Percentiles rank a stretch among this genome's conserved stretches.
Conservation (phyloP, 2,329 filamentous ascomycete genomes). For the Cladophialophora immunda region DNA sequence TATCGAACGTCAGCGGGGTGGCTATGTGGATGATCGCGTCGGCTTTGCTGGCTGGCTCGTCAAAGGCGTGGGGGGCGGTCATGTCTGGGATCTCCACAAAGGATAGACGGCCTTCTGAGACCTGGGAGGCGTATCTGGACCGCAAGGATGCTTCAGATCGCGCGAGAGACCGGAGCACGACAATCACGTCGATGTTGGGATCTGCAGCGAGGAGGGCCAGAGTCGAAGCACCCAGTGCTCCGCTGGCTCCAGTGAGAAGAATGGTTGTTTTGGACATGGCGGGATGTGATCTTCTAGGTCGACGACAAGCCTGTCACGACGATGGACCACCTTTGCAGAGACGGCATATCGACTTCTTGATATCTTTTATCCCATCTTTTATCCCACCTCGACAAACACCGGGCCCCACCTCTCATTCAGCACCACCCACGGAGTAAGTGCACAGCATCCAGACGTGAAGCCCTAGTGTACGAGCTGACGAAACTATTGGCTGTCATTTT, state of each 20-base stretch:
- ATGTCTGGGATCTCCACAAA: constrained; percentile 27
- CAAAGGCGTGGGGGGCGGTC: constrained; percentile 15
- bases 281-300: not conserved
- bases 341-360: not conserved
- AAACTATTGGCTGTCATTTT: not conserved
- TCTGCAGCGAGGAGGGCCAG: constrained; percentile 15
- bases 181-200: constrained; percentile 19
- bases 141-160: constrained; percentile 19
- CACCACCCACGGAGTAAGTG: not conserved
- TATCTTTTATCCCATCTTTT: constrained; percentile 4
- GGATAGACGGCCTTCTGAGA: constrained; percentile 17
- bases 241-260: constrained; percentile 28
- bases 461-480: not conserved
- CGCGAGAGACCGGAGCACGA: constrained; percentile 16
- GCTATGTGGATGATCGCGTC: constrained; percentile 27
- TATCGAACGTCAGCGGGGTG: constrained; percentile 22
- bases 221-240: constrained; percentile 17
- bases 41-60: constrained; percentile 9
- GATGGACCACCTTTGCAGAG: not conserved
- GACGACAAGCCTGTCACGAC: not conserved
- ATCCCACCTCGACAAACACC: not conserved
- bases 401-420: not conserved
- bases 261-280: constrained; percentile 16
- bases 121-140: constrained; percentile 16
- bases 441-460: not conserved